These are phyloP conservation scores for Amauroascus verrucosus DNA, from an alignment of 2,329 filamentous ascomycete genomes.

Conservation along the genomic window DNA sequence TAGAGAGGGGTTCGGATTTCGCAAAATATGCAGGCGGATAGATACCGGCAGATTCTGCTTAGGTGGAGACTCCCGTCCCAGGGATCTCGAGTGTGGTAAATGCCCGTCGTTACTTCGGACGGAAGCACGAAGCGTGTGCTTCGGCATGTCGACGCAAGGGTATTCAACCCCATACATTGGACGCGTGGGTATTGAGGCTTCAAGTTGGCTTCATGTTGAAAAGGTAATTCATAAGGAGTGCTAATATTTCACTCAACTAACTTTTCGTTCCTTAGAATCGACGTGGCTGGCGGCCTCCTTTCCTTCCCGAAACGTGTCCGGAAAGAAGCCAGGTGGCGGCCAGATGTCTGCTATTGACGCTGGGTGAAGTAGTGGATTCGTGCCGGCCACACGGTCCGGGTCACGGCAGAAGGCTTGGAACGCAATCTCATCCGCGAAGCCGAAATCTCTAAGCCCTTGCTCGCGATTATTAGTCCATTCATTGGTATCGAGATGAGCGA, in stretches of 20 bases:
- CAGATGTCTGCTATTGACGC: slow-evolving; percentile 35
- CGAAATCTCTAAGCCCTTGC: slow-evolving; percentile 5
- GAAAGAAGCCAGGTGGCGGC: slow-evolving; percentile 36
- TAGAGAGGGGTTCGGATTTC: too few relatives aligned
- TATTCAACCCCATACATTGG: too few relatives aligned
- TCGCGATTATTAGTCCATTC: slow-evolving; percentile 19
- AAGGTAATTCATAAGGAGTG: too few relatives aligned
- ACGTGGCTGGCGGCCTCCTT: neutral
- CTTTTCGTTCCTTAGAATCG: neutral
- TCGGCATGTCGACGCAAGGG: too few relatives aligned
- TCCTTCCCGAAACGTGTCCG: slow-evolving; percentile 30
- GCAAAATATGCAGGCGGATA: too few relatives aligned
- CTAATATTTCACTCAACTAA: neutral
- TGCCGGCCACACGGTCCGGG: slow-evolving; percentile 1
- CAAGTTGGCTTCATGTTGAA: too few relatives aligned
- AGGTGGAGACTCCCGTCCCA: neutral
- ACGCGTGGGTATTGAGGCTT: too few relatives aligned
- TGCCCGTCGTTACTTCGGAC: neutral
- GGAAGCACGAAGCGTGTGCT: neutral
- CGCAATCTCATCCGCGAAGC: slow-evolving; percentile 3
- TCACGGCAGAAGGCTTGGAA: slow-evolving; percentile 11
- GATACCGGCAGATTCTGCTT: too few relatives aligned
- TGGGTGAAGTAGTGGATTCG: slow-evolving; percentile 29
- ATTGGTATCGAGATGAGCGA: slow-evolving; percentile 38
- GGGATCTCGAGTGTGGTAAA: neutral